phyloP scores from a whole-genome alignment of 305 asterid species.

The Lippia alba region DNA sequence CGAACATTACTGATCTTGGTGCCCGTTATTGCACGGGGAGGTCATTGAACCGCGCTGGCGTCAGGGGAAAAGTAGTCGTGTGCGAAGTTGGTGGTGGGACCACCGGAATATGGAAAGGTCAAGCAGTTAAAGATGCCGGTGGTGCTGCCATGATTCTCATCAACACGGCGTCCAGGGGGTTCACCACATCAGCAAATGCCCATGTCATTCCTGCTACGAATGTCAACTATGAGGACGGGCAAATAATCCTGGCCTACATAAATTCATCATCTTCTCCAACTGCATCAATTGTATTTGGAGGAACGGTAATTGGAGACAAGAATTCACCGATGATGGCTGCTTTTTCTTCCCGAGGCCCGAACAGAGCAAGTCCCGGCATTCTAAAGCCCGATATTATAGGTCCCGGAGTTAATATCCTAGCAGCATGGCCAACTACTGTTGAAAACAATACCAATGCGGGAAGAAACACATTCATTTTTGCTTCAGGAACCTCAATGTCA shows the following conservation, averaged over 20 bases:
- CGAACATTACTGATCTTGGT: neutral
- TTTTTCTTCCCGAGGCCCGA: conserved; percentile 36
- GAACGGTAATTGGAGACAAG: conserved; percentile 28
- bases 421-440: conserved; percentile 41
- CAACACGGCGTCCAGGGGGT: conserved; percentile 29
- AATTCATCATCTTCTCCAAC: conserved; percentile 17
- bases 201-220: conserved; percentile 47
- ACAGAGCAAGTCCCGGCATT: conserved; percentile 26
- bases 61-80: conserved; percentile 49
- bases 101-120: conserved; percentile 33
- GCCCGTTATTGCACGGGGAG: neutral
- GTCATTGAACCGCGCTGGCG: conserved; percentile 16
- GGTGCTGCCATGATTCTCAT: conserved; percentile 59
- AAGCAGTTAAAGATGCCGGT: conserved; percentile 52
- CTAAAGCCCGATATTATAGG: conserved; percentile 59
- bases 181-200: conserved; percentile 20
- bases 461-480: conserved; percentile 37
- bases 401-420: conserved; percentile 55
- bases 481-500: conserved; percentile 57
- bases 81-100: conserved; percentile 37
- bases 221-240: conserved; percentile 38
- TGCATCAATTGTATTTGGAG: conserved; percentile 19
- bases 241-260: conserved; percentile 34
- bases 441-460: conserved; percentile 34
- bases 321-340: conserved; percentile 26